phyloP scores from a whole-genome alignment of 768 basidiomycete genomes.

The Mycena chlorophos region DNA sequence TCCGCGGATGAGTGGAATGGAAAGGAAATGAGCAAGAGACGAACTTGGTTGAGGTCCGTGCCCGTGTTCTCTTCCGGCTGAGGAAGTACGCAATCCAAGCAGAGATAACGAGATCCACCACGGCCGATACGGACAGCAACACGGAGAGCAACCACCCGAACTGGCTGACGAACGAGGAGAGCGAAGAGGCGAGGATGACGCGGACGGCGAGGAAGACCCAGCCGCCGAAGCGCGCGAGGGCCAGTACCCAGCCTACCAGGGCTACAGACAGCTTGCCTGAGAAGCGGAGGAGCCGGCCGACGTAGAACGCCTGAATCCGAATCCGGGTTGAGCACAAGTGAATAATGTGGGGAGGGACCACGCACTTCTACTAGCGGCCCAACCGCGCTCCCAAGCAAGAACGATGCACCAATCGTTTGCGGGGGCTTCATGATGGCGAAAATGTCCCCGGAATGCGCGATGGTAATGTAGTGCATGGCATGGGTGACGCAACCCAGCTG shows the following conservation, averaged over 20 bases:
- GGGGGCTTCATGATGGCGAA: slow-evolving; percentile 14
- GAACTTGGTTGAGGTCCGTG: slow-evolving; percentile 8
- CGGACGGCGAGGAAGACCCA: slow-evolving; percentile 19
- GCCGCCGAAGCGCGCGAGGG: slow-evolving; percentile 14
- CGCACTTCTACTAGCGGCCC: slow-evolving; percentile 17
- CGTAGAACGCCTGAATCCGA: slow-evolving; percentile 15
- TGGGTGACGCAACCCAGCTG: slow-evolving; percentile 18
- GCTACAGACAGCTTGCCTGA: slow-evolving; percentile 16
- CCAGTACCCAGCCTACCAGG: slow-evolving; percentile 17
- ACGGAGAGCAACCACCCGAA: slow-evolving; percentile 20
- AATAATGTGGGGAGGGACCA: neutral
- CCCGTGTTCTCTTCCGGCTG: slow-evolving; percentile 11
- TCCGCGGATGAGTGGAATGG: neutral
- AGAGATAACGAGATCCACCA: slow-evolving; percentile 17
- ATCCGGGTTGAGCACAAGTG: neutral
- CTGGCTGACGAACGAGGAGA: slow-evolving; percentile 7
- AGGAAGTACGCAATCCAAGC: slow-evolving; percentile 23
- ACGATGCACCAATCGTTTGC: slow-evolving; percentile 14
- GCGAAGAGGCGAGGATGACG: slow-evolving; percentile 11
- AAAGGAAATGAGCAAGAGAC: neutral
- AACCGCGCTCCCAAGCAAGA: slow-evolving; percentile 15
- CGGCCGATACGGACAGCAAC: slow-evolving; percentile 17
- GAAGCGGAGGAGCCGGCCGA: slow-evolving; percentile 19
- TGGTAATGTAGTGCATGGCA: slow-evolving; percentile 11
- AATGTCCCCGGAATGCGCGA: slow-evolving; percentile 15